phyloP scores from a whole-genome alignment of 1,284 basidiomycete species.

The Meira miltonrushii region DNA sequence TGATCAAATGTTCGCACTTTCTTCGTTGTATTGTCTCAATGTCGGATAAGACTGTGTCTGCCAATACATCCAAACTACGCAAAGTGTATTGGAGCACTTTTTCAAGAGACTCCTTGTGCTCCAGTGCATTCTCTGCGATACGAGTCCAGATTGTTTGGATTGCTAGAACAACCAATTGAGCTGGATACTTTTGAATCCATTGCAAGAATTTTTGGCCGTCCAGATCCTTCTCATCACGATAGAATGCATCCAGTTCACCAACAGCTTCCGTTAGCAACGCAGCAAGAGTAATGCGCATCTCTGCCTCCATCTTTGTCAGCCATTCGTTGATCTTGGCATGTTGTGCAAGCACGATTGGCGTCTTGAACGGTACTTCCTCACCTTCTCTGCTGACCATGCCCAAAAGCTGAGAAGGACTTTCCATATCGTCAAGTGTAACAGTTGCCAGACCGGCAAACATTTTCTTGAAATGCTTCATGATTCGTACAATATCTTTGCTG shows the following conservation, averaged over 20 bases:
- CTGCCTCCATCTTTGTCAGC: slow-evolving; percentile 83
- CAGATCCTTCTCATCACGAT: slow-evolving; percentile 59
- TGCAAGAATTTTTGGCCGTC: slow-evolving; percentile 66
- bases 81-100: slow-evolving; percentile 69
- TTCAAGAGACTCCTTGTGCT: slow-evolving; percentile 61
- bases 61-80: slow-evolving; percentile 83
- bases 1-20: slow-evolving; percentile 98
- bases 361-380: slow-evolving; percentile 79
- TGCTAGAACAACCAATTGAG: slow-evolving; percentile 89
- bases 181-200: slow-evolving; percentile 91
- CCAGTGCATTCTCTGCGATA: slow-evolving; percentile 71
- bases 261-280: slow-evolving; percentile 72
- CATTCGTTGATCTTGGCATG: slow-evolving; percentile 98
- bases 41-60: slow-evolving; percentile 89
- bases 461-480: slow-evolving; percentile 99
- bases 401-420: slow-evolving; percentile 40
- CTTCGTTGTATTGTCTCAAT: slow-evolving; percentile 80
- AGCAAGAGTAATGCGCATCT: slow-evolving; percentile 90
- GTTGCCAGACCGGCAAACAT: slow-evolving; percentile 98
- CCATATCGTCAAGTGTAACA: slow-evolving; percentile 64
- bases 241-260: slow-evolving; percentile 73
- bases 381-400: slow-evolving; percentile 64
- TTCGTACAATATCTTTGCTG: slow-evolving; percentile 93
- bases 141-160: slow-evolving; percentile 90
- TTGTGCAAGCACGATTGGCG: slow-evolving; percentile 80